These are phyloP conservation scores for Phlyctochytrium bullatum DNA, from an alignment of 192 early-diverging fungal genomes.

Conservation along the genomic window DNA sequence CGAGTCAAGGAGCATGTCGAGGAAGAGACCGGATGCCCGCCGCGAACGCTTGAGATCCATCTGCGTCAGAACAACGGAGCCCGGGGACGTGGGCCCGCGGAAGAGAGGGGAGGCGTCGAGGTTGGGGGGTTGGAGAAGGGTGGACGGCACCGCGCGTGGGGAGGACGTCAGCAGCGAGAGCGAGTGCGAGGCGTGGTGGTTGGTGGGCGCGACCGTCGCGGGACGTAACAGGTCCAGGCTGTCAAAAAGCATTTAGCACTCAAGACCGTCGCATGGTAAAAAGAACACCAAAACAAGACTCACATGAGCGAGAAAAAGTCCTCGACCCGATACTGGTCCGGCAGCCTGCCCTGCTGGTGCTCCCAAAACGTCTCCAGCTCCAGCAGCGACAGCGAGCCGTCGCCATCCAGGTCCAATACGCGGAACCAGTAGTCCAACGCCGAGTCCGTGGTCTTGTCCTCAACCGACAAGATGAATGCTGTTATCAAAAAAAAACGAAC, in stretches of 20 bases:
- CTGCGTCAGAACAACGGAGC: constrained; percentile 30
- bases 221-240: constrained; percentile 44
- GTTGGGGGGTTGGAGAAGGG: neutral
- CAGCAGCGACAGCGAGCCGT: constrained; percentile 74
- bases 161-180: no score
- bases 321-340: constrained; percentile 40
- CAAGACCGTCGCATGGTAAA: neutral
- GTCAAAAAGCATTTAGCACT: neutral
- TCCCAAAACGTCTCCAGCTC: constrained; percentile 83
- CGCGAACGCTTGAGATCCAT: constrained; percentile 43
- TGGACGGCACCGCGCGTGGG: no score
- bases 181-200: no score
- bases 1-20: constrained; percentile 48
- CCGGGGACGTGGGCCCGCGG: neutral
- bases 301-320: constrained; percentile 51
- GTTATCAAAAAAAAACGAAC: neutral
- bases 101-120: neutral
- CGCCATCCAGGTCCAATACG: constrained; percentile 83
- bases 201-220: constrained; percentile 1
- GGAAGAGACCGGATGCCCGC: constrained; percentile 30
- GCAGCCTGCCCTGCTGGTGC: constrained; percentile 58
- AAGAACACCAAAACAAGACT: constrained; percentile 7
- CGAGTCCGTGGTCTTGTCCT: constrained; percentile 70
- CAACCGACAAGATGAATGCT: constrained; percentile 69
- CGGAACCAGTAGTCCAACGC: constrained; percentile 81